Evolutionary conservation across 202 grass and related monocot genomes (phyloP).

Genomic region (Schoenoplectus tabernaemontani): DNA sequence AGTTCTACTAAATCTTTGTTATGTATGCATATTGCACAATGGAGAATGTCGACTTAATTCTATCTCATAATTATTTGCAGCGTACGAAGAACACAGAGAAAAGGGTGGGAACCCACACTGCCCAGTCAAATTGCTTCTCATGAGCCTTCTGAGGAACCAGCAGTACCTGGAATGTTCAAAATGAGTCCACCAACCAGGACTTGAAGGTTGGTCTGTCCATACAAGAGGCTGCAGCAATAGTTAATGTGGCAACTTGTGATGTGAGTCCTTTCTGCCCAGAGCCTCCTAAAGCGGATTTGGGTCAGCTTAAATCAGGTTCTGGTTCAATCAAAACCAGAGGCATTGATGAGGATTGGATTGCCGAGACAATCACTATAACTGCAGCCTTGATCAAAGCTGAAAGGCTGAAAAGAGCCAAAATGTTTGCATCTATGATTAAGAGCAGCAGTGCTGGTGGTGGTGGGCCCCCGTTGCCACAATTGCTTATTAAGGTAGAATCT

Average conservation of each 20-base stretch:
- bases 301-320: conserved; percentile 1
- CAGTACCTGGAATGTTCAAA: conserved; percentile 44
- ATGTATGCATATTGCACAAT: not conserved
- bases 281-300: conserved; percentile 5
- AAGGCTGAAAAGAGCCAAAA: conserved; percentile 83
- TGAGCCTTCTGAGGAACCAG: conserved; percentile 37
- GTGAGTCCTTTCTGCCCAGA: conserved; percentile 31
- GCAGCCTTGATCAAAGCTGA: conserved; percentile 74
- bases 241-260: conserved; percentile 61
- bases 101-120: not conserved
- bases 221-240: conserved; percentile 77
- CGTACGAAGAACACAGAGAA: not conserved
- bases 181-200: conserved; percentile 21
- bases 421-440: conserved; percentile 90
- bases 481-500: conserved; percentile 28
- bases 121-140: not conserved
- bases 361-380: conserved; percentile 76
- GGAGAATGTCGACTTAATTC: not conserved
- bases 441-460: too few species aligned
- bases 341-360: conserved; percentile 90
- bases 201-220: conserved; percentile 35
- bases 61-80: not conserved
- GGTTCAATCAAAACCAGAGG: conserved; percentile 29
- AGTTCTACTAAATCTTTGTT: not conserved
- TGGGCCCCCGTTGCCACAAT: conserved; percentile 24